Base-by-base conservation (phyloP, 2,329 filamentous ascomycete species). In the Cladosporium austrohemisphaericum region DNA sequence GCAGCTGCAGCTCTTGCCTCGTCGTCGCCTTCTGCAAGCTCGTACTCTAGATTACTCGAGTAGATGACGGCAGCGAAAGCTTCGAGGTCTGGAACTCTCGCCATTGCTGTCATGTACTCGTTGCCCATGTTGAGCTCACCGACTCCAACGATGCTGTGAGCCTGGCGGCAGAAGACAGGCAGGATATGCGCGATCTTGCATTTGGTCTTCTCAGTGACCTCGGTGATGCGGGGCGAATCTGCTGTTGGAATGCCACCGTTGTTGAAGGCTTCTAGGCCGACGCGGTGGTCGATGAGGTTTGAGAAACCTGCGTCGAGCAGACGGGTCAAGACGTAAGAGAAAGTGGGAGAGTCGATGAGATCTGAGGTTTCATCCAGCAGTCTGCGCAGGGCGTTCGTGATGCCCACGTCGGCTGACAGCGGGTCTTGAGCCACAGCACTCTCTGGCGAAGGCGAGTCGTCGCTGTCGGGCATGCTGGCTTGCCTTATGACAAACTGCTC, bases 321-420 rank as follows among this genome's bases (percentile, higher is more conserved):
- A 51, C 88, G 82, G 2, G 86, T 88, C 36, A 96, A 78, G 28
- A 98, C 90, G 61, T 90, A 85, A 0, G 84, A 80, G 69, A 97
- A 97, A 28, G 88, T 81, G 0, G 93, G 93, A 1, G 93, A 96
- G 64, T 98, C 93, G 63, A 97, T 85, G 19, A 98, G 79, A 65
- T 98, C 93, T 31, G 92, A 88, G 2, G 93, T 97, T 73, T 98
- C 93, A 65, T 98, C 92, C 1, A 98, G 80, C 16, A 98, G 79
- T 51, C 87, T 85, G 49, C 92, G 83, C 49, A 98, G 80, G 1
- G 83, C 80, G 5, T 76, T 66, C 54, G 62, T 68, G 36, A 60
- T 73, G 56, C 52, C 51, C 23, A 51, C 49, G n/a, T 59, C 56
- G 9, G 41, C 46, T 13, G 50, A 50, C 53, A 60, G 54, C 10